phyloP scores from a whole-genome alignment of 2,329 filamentous ascomycete species.

The Trichophyton schoenleinii region DNA sequence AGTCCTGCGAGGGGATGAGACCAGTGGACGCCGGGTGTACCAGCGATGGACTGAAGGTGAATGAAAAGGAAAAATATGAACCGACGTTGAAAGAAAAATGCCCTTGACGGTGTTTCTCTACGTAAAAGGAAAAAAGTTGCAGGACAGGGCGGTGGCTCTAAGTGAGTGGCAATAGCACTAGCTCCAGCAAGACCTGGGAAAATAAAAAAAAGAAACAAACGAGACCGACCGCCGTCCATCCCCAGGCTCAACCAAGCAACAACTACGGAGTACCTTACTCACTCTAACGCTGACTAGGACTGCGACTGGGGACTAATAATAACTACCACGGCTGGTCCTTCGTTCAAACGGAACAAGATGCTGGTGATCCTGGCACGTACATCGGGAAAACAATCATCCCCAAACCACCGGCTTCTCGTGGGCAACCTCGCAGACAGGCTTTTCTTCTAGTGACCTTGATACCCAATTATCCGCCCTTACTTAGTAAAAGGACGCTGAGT shows the following conservation, averaged over 20 bases:
- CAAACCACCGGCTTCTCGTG: neutral
- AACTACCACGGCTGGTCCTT: neutral
- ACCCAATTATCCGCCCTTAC: neutral
- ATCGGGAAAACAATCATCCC: conserved; percentile 1
- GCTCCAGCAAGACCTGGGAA: neutral
- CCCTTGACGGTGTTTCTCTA: neutral
- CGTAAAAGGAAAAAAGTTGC: neutral
- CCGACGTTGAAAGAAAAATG: neutral
- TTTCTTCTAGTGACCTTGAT: neutral
- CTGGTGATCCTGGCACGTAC: neutral
- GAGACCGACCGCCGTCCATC: neutral
- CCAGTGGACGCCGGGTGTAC: neutral
- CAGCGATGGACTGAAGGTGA: neutral
- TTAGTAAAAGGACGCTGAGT: neutral
- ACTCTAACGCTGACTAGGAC: no score
- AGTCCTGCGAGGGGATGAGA: neutral
- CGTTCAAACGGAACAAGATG: neutral
- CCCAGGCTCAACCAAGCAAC: neutral
- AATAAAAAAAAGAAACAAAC: neutral
- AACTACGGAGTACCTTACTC: neutral
- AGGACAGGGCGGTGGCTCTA: neutral
- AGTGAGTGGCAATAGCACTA: conserved; percentile 5
- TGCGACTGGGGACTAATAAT: neutral
- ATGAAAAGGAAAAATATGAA: neutral
- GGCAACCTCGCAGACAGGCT: neutral